Evolutionary conservation across 345 rosid species (phyloP).

Genomic region (Sisymbrium altissimum): DNA sequence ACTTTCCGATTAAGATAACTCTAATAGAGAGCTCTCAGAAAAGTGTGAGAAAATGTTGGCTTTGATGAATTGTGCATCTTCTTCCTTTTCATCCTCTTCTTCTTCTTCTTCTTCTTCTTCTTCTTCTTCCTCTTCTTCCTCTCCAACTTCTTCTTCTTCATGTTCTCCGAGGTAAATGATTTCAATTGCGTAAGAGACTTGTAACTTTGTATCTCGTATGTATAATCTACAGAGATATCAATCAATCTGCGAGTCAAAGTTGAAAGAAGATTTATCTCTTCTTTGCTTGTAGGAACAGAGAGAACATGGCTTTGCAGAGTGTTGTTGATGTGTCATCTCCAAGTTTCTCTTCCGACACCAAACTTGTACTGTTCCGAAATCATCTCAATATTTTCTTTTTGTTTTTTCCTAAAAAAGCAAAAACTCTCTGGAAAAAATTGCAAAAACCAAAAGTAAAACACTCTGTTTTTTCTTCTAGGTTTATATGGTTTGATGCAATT

Average conservation of each 20-base stretch:
- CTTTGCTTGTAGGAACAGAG: conserved; percentile 5
- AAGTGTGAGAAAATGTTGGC: conserved; percentile 39
- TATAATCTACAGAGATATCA: background rate
- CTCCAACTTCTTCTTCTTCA: conserved; percentile 39
- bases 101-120: conserved; percentile 42
- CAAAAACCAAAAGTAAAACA: background rate
- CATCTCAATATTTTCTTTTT: background rate
- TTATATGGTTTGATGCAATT: conserved; percentile 9
- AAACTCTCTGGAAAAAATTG: background rate
- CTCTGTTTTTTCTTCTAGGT: conserved; percentile 8
- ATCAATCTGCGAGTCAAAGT: background rate
- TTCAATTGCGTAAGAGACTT: background rate
- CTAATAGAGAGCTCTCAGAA: conserved; percentile 1
- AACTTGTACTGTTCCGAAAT: conserved; percentile 44
- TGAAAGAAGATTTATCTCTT: background rate
- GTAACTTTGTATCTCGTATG: background rate
- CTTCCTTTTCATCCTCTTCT: conserved; percentile 41
- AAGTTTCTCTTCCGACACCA: conserved; percentile 32
- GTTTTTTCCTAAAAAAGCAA: background rate
- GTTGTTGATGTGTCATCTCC: conserved; percentile 46
- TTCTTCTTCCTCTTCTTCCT: conserved; percentile 39
- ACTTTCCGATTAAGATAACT: background rate
- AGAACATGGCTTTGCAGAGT: conserved; percentile 38
- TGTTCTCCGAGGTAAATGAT: conserved; percentile 37
- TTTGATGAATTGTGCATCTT: conserved; percentile 42